Conservation (phyloP, 2,329 filamentous ascomycete species). For the Helotiales sp. region DNA sequence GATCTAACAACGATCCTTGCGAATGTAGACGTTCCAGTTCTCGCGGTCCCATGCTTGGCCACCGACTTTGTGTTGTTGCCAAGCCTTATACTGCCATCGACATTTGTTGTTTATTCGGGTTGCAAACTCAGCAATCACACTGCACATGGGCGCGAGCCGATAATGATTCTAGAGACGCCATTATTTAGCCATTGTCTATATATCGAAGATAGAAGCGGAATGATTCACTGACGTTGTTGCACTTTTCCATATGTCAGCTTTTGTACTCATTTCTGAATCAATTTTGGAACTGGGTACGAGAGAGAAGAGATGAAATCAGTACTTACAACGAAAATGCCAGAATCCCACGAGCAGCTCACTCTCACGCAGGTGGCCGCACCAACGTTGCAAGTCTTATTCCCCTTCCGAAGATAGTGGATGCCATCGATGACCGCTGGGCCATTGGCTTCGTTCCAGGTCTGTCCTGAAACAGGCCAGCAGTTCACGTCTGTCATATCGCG, state of each 20-base stretch:
- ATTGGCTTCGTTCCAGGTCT: not conserved
- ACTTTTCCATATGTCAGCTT: not conserved
- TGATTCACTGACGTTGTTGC: not conserved
- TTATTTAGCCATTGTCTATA: not conserved
- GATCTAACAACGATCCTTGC: not conserved
- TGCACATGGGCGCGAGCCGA: not conserved
- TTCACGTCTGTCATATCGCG: not conserved
- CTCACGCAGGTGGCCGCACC: not conserved
- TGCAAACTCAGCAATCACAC: not conserved
- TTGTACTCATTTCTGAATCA: not conserved
- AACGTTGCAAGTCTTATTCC: not conserved
- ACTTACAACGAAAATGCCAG: not conserved
- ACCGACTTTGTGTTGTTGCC: not conserved
- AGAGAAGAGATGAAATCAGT: not conserved
- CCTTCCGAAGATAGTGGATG: not conserved
- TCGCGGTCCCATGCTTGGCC: not conserved
- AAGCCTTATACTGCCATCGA: not conserved
- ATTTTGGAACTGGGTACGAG: too few species aligned
- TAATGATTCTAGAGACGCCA: not conserved
- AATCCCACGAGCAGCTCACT: not conserved
- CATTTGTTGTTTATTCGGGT: not conserved
- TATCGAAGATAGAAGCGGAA: not conserved
- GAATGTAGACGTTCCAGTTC: not conserved
- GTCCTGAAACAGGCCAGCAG: not conserved
- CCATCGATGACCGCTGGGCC: not conserved